A percentile compares a stretch with the other conserved stretches of the same genome.
These are phyloP conservation scores for Geotrichum candidum DNA, from an alignment of 1,139 yeast species.

Conservation along the genomic window DNA sequence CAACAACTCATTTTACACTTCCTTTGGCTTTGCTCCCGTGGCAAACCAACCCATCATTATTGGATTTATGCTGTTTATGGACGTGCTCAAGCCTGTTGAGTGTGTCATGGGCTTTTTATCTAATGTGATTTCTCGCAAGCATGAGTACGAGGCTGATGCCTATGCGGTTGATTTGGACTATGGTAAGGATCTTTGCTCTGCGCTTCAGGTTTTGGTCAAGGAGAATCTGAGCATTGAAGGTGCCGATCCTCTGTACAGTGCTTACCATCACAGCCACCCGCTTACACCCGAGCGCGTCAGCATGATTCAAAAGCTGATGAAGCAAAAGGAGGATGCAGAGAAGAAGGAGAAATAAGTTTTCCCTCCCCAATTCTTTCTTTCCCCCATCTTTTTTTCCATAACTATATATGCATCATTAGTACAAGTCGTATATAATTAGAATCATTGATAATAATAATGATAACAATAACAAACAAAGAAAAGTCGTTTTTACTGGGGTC, in stretches of 20 bases:
- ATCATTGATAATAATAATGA: too few relatives aligned
- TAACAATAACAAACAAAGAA: too few relatives aligned
- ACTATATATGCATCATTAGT: neutral
- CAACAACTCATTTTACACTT: slow-evolving; percentile 66
- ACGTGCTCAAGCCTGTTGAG: slow-evolving; percentile 71
- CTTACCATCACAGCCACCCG: slow-evolving; percentile 89
- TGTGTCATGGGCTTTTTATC: slow-evolving; percentile 58
- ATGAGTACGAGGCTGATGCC: slow-evolving; percentile 89
- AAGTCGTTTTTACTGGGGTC: too few relatives aligned
- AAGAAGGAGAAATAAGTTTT: slow-evolving; percentile 20
- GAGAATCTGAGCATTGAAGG: slow-evolving; percentile 79
- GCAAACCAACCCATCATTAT: slow-evolving; percentile 60
- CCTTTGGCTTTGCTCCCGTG: slow-evolving; percentile 61
- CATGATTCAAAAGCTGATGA: slow-evolving; percentile 44
- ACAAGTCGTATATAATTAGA: too few relatives aligned
- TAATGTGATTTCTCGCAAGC: slow-evolving; percentile 71
- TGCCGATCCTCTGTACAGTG: slow-evolving; percentile 84
- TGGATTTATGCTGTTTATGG: slow-evolving; percentile 63
- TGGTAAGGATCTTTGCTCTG: slow-evolving; percentile 58
- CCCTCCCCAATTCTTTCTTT: too few relatives aligned
- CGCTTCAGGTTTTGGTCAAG: slow-evolving; percentile 68
- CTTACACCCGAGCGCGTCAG: slow-evolving; percentile 77
- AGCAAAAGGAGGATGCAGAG: slow-evolving; percentile 11
- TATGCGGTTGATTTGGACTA: slow-evolving; percentile 74
- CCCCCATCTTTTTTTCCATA: neutral